These are phyloP conservation scores for Aaosphaeria arxii DNA, from an alignment of 2,329 filamentous ascomycete genomes.

Conservation along the genomic window DNA sequence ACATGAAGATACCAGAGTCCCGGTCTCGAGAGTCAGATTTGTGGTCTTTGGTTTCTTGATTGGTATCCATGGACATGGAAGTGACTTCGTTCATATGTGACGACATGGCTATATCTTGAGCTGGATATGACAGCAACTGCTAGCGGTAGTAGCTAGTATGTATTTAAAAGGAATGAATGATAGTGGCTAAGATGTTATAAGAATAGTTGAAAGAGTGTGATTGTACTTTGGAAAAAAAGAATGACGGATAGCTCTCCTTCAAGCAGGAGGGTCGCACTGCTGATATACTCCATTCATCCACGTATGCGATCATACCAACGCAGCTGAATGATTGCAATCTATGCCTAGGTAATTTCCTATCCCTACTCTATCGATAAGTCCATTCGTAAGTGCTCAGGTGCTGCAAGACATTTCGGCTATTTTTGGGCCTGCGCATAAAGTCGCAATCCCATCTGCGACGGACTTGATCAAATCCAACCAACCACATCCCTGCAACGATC, in stretches of 20 bases:
- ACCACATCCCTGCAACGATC: conserved; percentile 6
- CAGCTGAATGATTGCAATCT: too few species aligned
- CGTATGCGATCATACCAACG: too few species aligned
- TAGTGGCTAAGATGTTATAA: too few species aligned
- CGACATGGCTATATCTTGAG: too few species aligned
- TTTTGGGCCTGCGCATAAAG: conserved; percentile 11
- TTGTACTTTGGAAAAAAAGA: too few species aligned
- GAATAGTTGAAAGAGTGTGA: too few species aligned
- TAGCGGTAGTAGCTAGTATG: too few species aligned
- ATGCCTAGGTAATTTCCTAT: not conserved
- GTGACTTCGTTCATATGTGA: not conserved
- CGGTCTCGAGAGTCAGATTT: conserved; percentile 7
- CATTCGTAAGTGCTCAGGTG: not conserved
- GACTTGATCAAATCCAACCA: conserved; percentile 4
- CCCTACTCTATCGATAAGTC: not conserved
- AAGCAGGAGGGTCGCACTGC: too few species aligned
- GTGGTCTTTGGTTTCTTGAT: not conserved
- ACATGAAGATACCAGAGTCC: conserved; percentile 24
- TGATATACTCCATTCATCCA: too few species aligned
- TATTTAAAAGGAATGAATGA: too few species aligned
- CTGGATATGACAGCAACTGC: too few species aligned
- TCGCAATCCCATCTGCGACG: conserved; percentile 12
- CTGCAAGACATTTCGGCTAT: not conserved
- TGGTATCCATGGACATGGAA: conserved; percentile 2
- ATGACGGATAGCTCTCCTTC: too few species aligned